A percentile compares a stretch with the other conserved stretches of the same genome.
Evolutionary conservation across 108 stramenopile species (phyloP).

Genomic region (Phaeodactylum tricornutum): DNA sequence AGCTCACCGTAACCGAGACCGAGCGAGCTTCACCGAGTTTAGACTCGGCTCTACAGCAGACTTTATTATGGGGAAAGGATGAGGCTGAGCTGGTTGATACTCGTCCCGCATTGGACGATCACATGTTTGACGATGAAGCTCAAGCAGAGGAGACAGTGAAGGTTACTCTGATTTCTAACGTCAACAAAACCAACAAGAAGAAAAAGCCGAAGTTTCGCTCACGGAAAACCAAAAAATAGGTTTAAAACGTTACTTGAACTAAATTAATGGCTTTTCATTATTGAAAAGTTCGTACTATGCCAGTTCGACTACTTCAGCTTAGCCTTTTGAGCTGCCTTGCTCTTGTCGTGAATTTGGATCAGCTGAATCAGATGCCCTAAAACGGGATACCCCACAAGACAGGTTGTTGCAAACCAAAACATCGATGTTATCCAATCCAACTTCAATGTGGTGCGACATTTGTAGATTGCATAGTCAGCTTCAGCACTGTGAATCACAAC

Average conservation of each 20-base stretch:
- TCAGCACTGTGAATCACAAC: constrained; percentile 22
- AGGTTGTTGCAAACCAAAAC: constrained; percentile 20
- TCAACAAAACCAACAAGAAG: constrained; percentile 8
- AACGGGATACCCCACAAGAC: constrained; percentile 25
- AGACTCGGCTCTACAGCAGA: not conserved
- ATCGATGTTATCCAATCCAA: constrained; percentile 5
- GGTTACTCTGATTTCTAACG: constrained; percentile 19
- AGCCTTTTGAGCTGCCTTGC: too few species aligned
- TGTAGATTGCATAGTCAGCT: constrained; percentile 5
- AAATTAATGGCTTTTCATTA: too few species aligned
- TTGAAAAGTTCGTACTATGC: too few species aligned
- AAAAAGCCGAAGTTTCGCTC: constrained; percentile 29
- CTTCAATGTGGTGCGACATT: constrained; percentile 8
- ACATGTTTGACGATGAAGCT: not conserved
- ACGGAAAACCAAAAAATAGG: not conserved
- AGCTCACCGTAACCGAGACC: not conserved
- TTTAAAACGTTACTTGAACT: too few species aligned
- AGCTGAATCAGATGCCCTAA: too few species aligned
- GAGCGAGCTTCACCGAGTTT: not conserved
- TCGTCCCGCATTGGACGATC: not conserved
- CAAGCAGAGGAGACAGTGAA: not conserved
- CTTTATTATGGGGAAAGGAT: constrained; percentile 6
- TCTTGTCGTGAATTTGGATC: too few species aligned
- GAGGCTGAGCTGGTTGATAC: constrained; percentile 1
- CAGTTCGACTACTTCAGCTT: too few species aligned